Conservation (phyloP, 176 grass and related monocot species). For the Carex littledalei region DNA sequence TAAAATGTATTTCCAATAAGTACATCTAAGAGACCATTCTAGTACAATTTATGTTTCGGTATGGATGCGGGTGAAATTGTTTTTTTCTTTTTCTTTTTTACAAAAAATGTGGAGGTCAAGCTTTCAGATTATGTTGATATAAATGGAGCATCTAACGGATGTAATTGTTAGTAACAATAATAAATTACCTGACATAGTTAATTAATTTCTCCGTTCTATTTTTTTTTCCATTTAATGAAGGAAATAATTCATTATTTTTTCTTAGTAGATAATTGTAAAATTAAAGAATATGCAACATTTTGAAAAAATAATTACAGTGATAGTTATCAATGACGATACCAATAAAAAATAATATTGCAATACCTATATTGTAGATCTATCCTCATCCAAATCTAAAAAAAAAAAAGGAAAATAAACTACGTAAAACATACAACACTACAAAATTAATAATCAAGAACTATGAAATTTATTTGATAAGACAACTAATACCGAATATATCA, state of each 20-base stretch:
- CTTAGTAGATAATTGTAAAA: neutral
- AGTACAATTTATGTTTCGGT: neutral
- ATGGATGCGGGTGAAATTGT: neutral
- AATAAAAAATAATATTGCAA: neutral
- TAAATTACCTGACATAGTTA: no score
- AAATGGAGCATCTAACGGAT: neutral
- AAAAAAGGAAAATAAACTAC: neutral
- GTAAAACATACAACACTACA: neutral
- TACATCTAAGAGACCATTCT: neutral
- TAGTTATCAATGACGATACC: neutral
- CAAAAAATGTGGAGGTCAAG: no score
- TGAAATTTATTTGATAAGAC: no score
- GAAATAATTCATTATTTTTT: neutral
- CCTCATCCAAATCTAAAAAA: neutral
- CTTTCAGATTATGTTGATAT: no score
- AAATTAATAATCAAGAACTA: no score
- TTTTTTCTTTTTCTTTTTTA: no score
- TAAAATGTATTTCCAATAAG: neutral
- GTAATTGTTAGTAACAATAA: neutral
- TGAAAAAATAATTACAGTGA: neutral
- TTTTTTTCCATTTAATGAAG: neutral
- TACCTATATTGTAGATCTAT: neutral
- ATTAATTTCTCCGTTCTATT: no score
- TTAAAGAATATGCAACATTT: neutral
- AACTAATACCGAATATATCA: no score